Evolutionary conservation across 2,329 filamentous ascomycete genomes (phyloP).

Genomic region (Ceratocystis colombiana): DNA sequence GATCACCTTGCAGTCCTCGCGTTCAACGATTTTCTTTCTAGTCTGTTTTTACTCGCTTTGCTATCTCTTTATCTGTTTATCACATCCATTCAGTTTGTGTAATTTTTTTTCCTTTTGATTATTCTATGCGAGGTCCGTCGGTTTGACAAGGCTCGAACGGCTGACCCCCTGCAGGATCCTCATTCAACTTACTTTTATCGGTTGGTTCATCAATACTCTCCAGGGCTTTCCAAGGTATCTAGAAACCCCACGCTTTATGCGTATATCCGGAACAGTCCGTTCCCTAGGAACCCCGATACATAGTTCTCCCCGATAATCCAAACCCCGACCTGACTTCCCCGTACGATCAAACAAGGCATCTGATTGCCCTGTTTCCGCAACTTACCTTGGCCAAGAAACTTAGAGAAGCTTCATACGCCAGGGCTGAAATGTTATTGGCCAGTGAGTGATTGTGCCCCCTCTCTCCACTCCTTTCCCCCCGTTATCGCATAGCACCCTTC

Average conservation of each 20-base stretch:
- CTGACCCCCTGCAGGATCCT: background rate
- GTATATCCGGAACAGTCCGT: slow-evolving; percentile 3
- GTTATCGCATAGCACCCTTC: background rate
- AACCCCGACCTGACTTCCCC: slow-evolving; percentile 5
- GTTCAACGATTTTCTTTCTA: background rate
- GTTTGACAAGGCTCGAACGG: background rate
- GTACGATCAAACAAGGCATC: slow-evolving; percentile 8
- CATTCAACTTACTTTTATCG: background rate
- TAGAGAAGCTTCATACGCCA: slow-evolving; percentile 11
- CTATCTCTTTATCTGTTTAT: background rate
- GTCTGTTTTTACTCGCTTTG: background rate
- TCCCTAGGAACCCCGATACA: slow-evolving; percentile 8
- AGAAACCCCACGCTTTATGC: slow-evolving; percentile 1
- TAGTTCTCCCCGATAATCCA: slow-evolving; percentile 17
- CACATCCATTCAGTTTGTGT: too few relatives aligned
- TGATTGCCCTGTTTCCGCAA: background rate
- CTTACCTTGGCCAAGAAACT: background rate
- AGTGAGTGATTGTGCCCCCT: slow-evolving; percentile 16
- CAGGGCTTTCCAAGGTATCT: too few relatives aligned
- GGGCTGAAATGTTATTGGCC: slow-evolving; percentile 20
- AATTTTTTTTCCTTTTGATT: background rate
- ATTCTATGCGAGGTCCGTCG: slow-evolving; percentile 12
- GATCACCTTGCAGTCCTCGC: background rate
- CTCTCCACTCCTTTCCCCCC: background rate
- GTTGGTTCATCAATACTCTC: background rate